Conservation (phyloP, 192 early-diverging fungal genomes). For the Obelidium mucronatum region DNA sequence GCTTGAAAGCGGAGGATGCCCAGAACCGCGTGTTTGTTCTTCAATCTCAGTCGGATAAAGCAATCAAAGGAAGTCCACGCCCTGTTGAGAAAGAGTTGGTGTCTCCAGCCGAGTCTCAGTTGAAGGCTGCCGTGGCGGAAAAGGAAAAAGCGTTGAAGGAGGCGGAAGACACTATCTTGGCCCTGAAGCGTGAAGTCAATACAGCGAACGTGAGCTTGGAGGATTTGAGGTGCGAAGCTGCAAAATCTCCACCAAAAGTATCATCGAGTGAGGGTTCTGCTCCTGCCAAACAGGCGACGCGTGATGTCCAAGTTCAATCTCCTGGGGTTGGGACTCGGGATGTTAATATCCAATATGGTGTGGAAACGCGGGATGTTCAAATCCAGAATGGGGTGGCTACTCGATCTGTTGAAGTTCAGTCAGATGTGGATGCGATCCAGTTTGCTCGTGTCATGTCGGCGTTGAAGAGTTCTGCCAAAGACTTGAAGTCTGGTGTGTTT, state of each 20-base stretch:
- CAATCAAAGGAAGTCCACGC: neutral
- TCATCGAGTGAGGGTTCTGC: no score
- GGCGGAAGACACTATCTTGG: neutral
- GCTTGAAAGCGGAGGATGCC: neutral
- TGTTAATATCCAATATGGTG: neutral
- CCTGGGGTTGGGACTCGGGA: neutral
- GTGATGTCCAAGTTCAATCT: no score
- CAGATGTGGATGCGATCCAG: constrained; percentile 11
- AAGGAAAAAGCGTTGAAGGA: neutral
- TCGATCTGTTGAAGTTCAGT: neutral
- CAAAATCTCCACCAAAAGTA: neutral
- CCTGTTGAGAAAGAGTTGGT: neutral
- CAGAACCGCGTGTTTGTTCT: constrained; percentile 10
- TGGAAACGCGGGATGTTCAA: neutral
- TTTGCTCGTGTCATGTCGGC: neutral
- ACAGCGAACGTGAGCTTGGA: neutral
- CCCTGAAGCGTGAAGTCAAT: neutral
- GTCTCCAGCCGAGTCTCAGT: no score
- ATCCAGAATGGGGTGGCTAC: no score
- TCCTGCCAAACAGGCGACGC: neutral
- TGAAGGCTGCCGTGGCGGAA: neutral
- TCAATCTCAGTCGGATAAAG: constrained; percentile 2
- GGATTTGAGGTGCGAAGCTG: neutral
- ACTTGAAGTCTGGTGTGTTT: neutral
- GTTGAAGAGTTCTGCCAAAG: neutral